A percentile compares a stretch with the other conserved stretches of the same genome.
These are phyloP conservation scores for Asterophora parasitica DNA, from an alignment of 768 basidiomycete species.

Conservation along the genomic window DNA sequence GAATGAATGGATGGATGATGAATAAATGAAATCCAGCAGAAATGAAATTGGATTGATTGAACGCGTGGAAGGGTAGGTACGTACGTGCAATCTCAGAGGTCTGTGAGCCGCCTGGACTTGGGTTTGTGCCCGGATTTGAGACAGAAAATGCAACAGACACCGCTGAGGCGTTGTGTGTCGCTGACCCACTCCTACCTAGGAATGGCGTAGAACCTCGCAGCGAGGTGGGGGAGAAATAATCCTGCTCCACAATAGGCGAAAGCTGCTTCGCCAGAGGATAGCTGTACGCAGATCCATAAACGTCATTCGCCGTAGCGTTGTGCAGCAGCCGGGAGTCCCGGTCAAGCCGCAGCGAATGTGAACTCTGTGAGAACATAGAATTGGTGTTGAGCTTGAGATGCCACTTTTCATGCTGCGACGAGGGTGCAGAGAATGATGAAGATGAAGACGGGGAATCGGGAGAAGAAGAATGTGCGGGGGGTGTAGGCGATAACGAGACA, in stretches of 20 bases:
- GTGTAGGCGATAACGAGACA: slow-evolving; percentile 24
- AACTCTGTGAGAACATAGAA: slow-evolving; percentile 29
- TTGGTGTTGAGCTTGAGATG: slow-evolving; percentile 29
- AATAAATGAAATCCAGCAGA: slow-evolving; percentile 3
- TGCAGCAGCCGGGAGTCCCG: slow-evolving; percentile 20
- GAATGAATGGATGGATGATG: neutral
- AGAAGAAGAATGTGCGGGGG: slow-evolving; percentile 18
- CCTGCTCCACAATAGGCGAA: slow-evolving; percentile 64
- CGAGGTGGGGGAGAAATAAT: slow-evolving; percentile 51
- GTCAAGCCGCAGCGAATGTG: slow-evolving; percentile 39
- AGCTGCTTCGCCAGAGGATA: slow-evolving; percentile 46
- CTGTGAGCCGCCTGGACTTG: slow-evolving; percentile 32
- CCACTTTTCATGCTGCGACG: slow-evolving; percentile 16
- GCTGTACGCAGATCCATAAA: slow-evolving; percentile 31
- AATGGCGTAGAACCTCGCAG: slow-evolving; percentile 30
- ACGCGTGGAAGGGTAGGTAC: slow-evolving; percentile 11
- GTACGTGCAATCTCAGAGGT: slow-evolving; percentile 42
- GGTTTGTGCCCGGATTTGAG: slow-evolving; percentile 15
- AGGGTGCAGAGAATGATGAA: slow-evolving; percentile 16
- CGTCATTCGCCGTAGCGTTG: slow-evolving; percentile 25
- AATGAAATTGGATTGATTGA: neutral
- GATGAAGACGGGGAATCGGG: slow-evolving; percentile 23
- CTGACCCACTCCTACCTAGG: slow-evolving; percentile 23
- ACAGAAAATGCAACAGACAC: slow-evolving; percentile 16
- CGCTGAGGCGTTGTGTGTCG: slow-evolving; percentile 9